Evolutionary conservation across 1,284 basidiomycete genomes (phyloP), one percentile per base, ranked within the genome.

Genomic region (Ustilago bromivora): DNA sequence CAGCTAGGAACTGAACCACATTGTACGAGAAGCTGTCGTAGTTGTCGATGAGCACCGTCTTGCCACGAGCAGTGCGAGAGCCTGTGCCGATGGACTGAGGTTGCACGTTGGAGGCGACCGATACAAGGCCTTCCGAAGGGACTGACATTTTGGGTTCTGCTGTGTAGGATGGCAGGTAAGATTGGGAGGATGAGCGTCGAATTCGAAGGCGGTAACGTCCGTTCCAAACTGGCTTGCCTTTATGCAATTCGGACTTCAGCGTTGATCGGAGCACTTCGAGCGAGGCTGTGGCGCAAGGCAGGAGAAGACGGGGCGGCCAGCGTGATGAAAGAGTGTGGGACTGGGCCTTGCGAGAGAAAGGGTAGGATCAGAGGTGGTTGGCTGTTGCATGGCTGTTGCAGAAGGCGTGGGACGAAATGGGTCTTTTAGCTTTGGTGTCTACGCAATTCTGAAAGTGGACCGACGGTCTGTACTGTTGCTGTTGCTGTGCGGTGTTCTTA

Each of bases 11-110:
- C 60, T 84, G 82, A 52, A 83, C 84, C 53, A 85, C 81, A 59
- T 85, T 85, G 79, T 82, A 85, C 28, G 84, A 84, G 64, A 85
- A 85, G 67, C 81, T 83, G 74, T 85, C 84, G 66, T 85, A 85
- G 74, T 85, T 85, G 78, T 85, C 84, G 64, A 85, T 85, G 60
- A 85, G 58, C 36, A 85, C 79, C 1, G 84, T 85, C 71, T 78
- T 78, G 12, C 76, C 76, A 38, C 68, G 70, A 51, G 76, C 76
- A 11, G 40, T 49, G 23, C 43, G 52, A 1, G 71, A 69, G 59
- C 66, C 66, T 28, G 66, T 70, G 32, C 62, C 31, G 61, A 77
- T 77, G 31, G 70, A 53, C 41, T 73, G 70, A 41, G 66, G 70
- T 51, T 77, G 70, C 7, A 76, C 65, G 31, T 71, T 71, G 51